Conservation (phyloP, 2,329 filamentous ascomycete genomes). For the Botryotinia narcissicola region DNA sequence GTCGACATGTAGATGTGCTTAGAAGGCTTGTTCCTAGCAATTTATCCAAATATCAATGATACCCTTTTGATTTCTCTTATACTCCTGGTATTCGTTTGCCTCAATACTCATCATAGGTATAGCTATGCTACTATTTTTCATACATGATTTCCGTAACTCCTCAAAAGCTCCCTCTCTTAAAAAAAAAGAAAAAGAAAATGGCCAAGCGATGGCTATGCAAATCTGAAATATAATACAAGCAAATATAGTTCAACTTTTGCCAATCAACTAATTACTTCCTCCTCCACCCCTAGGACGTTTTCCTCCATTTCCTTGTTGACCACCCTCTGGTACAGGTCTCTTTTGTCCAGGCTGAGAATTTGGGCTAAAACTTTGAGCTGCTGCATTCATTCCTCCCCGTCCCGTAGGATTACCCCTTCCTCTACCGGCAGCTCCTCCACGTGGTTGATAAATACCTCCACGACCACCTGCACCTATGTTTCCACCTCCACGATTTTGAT, state of each 20-base stretch:
- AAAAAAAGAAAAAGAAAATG: conserved; percentile 33
- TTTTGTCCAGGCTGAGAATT: conserved; percentile 34
- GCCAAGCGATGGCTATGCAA: conserved; percentile 31
- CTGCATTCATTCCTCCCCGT: conserved; percentile 38
- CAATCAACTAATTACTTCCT: conserved; percentile 29
- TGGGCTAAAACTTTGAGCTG: conserved; percentile 35
- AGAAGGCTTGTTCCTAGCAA: conserved; percentile 66
- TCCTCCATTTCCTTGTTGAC: conserved; percentile 39
- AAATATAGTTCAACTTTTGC: conserved; percentile 24
- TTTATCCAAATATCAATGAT: conserved; percentile 38
- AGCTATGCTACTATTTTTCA: conserved; percentile 17
- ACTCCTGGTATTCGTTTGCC: conserved; percentile 16
- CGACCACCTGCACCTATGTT: conserved; percentile 17
- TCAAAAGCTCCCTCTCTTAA: conserved; percentile 14
- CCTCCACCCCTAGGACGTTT: conserved; percentile 47
- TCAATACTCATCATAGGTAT: conserved; percentile 4
- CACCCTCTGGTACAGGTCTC: conserved; percentile 37
- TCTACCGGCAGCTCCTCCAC: conserved; percentile 30
- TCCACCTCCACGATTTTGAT: conserved; percentile 28
- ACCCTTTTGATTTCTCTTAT: conserved; percentile 10
- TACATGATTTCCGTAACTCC: conserved; percentile 21
- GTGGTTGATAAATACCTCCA: conserved; percentile 24
- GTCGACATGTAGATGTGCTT: conserved; percentile 66
- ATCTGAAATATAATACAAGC: conserved; percentile 35
- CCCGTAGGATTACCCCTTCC: conserved; percentile 32